phyloP scores from a whole-genome alignment of 208 protist genomes.

The Zelonia costaricensis region DNA sequence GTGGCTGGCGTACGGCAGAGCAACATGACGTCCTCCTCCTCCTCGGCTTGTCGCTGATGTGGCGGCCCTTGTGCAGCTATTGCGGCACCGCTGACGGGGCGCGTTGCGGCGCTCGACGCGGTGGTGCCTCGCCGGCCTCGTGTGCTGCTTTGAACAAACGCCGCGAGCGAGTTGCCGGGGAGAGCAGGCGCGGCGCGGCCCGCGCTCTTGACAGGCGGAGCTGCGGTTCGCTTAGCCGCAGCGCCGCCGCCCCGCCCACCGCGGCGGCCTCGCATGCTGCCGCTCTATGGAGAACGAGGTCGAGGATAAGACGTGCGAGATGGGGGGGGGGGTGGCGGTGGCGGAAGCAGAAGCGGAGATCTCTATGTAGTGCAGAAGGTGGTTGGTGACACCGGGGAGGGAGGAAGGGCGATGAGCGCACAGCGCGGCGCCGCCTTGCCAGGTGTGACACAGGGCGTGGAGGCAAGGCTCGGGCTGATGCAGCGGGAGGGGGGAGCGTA shows the following conservation, averaged over 20 bases:
- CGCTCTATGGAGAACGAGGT: too few species aligned
- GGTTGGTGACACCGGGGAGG: too few species aligned
- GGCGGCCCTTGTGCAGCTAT: background rate
- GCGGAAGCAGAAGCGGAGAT: too few species aligned
- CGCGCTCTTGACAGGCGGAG: constrained; percentile 1
- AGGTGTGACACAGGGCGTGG: too few species aligned
- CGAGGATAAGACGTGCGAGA: too few species aligned
- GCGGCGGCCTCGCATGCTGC: constrained; percentile 5
- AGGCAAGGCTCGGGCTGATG: too few species aligned
- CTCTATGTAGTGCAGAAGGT: too few species aligned
- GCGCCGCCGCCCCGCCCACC: constrained; percentile 2
- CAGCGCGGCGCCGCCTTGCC: too few species aligned
- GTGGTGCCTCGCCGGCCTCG: constrained; percentile 1
- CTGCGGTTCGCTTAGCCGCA: background rate
- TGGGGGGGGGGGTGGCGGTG: too few species aligned
- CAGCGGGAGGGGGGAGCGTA: too few species aligned
- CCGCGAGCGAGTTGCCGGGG: background rate
- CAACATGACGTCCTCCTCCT: constrained; percentile 36
- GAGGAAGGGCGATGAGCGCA: too few species aligned
- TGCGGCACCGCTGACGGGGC: background rate
- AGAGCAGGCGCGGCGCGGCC: background rate
- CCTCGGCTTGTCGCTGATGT: background rate
- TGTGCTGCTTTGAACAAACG: background rate
- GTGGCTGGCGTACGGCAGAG: constrained; percentile 30
- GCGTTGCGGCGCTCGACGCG: too few species aligned